Evolutionary conservation across 768 basidiomycete genomes (phyloP).

Genomic region (Podaxis sp.): DNA sequence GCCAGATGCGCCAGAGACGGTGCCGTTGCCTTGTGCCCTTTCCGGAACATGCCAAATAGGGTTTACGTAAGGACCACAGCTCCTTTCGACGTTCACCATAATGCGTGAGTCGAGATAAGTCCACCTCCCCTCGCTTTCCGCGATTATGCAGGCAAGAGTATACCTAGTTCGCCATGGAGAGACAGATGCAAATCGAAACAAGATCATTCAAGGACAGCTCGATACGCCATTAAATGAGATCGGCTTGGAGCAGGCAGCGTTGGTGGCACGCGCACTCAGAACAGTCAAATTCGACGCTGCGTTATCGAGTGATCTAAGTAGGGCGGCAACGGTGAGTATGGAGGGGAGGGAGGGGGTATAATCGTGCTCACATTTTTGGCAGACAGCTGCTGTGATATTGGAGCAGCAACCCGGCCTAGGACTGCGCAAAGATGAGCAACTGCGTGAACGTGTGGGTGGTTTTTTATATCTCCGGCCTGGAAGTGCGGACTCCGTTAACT

Average conservation of each 20-base stretch:
- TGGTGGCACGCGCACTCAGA: slow-evolving; percentile 55
- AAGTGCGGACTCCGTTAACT: neutral
- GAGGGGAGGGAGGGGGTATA: slow-evolving; percentile 1
- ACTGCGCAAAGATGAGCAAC: slow-evolving; percentile 42
- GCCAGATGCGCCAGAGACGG: neutral
- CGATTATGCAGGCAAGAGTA: slow-evolving; percentile 35
- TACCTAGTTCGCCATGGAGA: slow-evolving; percentile 80
- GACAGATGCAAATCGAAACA: slow-evolving; percentile 63
- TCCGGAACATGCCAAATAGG: neutral
- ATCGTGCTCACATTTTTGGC: slow-evolving; percentile 1
- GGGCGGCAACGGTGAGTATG: slow-evolving; percentile 60
- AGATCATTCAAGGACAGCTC: slow-evolving; percentile 74
- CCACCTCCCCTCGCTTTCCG: neutral
- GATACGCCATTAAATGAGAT: slow-evolving; percentile 66
- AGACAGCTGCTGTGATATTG: slow-evolving; percentile 72
- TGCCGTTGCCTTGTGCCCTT: neutral
- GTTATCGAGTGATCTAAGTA: slow-evolving; percentile 69
- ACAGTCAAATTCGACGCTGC: slow-evolving; percentile 56
- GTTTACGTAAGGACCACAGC: slow-evolving; percentile 9
- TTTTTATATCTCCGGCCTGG: neutral
- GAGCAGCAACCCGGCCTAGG: slow-evolving; percentile 47
- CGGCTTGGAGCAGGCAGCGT: slow-evolving; percentile 59
- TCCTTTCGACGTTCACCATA: neutral
- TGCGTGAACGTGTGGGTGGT: slow-evolving; percentile 64
- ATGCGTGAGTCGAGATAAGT: neutral